Conservation (phyloP, 2,329 filamentous ascomycete species). For the Colletotrichum horii region DNA sequence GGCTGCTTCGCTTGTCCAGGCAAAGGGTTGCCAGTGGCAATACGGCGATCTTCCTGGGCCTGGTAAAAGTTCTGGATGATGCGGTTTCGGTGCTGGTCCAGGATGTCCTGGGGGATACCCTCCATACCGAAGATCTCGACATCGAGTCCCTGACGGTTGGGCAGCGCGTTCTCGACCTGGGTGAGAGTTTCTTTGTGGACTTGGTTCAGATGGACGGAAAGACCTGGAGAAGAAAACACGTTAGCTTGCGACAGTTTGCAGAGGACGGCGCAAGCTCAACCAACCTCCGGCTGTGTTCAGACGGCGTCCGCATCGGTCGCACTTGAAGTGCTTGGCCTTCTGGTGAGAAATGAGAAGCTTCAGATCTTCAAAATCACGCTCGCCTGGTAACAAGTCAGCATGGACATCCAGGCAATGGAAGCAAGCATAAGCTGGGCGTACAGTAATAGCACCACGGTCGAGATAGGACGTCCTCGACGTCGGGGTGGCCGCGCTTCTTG, state of each 20-base stretch:
- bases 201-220: slow-evolving; percentile 97
- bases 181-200: slow-evolving; percentile 94
- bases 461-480: slow-evolving; percentile 85
- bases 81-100: slow-evolving; percentile 83
- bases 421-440: slow-evolving; percentile 35
- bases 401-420: background rate
- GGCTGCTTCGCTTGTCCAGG: slow-evolving; percentile 71
- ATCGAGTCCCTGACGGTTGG: slow-evolving; percentile 83
- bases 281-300: slow-evolving; percentile 93
- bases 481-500: slow-evolving; percentile 86
- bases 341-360: slow-evolving; percentile 97
- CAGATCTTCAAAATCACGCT: slow-evolving; percentile 96
- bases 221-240: slow-evolving; percentile 58
- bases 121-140: slow-evolving; percentile 99
- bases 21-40: slow-evolving; percentile 82
- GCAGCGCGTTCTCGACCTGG: slow-evolving; percentile 89
- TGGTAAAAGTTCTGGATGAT: slow-evolving; percentile 87
- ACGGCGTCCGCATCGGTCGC: slow-evolving; percentile 84
- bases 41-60: slow-evolving; percentile 81
- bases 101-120: slow-evolving; percentile 86
- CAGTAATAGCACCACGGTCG: slow-evolving; percentile 99
- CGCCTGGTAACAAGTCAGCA: slow-evolving; percentile 54
- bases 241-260: slow-evolving; percentile 4
- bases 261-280: slow-evolving; percentile 28
- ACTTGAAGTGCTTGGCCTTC: slow-evolving; percentile 99